Evolutionary conservation across 2,329 filamentous ascomycete genomes (phyloP), one percentile per base, ranked within the genome.

Genomic region (Aaosphaeria pasadenensis): DNA sequence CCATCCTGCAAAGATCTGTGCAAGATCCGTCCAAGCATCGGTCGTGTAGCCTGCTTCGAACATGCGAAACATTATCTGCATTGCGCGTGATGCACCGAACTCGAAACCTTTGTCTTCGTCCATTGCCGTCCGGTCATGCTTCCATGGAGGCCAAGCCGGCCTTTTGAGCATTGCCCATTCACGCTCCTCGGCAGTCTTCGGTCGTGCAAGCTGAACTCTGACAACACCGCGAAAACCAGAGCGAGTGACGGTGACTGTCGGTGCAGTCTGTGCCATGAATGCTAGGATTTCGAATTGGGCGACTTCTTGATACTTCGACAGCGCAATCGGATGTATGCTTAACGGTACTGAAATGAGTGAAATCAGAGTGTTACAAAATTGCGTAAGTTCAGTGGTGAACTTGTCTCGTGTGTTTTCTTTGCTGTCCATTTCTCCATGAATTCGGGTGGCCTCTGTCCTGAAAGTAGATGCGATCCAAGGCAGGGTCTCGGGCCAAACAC

Each of bases 111-210:
- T 77, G 11, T 75, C 71, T n/a, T 76, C 74, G 58, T 86, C 83
- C 59, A 85, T 80, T 1, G 80, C 82, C 11, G 80, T 77, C 45
- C 74, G 80, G 42, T 82, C 78, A 58, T 82, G 77, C 62, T 84
- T 85, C 82, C 82, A 86, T 0, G 83, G 83, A 11, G 83, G 83
- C 83, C 83, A 86, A 6, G 80, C 82, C 6, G 75, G 68, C 3
- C 80, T 75, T 68, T 86, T 84, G 17, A 84, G 69, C 40, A 73
- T 69, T 3, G 82, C 82, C 75, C 81, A 85, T 49, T 80, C 73
- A 30, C 70, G 75, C 57, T 86, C 83, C 30, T 70, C 66, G 0
- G 56, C 35, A 1, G 81, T 83, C 62, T 86, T 86, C 39, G 69
- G 70, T 47, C 80, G 80, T 5, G 78, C 76, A 9, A 85, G 66